Evolutionary conservation across 768 basidiomycete species (phyloP).

Genomic region (Russula virescens): DNA sequence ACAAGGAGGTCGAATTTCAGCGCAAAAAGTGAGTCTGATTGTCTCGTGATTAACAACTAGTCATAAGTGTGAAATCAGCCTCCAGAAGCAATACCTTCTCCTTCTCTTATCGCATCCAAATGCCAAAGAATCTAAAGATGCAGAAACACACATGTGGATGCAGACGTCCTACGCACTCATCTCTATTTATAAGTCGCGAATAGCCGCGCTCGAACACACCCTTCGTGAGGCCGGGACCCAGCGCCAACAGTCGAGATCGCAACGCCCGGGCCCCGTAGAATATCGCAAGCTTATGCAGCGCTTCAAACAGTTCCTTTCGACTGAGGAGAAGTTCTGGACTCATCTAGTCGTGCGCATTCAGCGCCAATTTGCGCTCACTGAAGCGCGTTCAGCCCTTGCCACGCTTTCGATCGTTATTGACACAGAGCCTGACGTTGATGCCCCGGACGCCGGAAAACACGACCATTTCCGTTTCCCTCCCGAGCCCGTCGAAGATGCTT

Average conservation of each 20-base stretch:
- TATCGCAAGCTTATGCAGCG: conserved; percentile 80
- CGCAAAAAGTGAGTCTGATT: conserved; percentile 66
- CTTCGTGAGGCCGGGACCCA: conserved; percentile 29
- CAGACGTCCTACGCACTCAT: conserved; percentile 87
- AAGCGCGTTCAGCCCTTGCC: conserved; percentile 52
- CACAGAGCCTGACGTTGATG: conserved; percentile 31
- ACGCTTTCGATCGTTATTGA: conserved; percentile 49
- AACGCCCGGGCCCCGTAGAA: conserved; percentile 63
- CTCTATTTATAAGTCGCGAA: conserved; percentile 69
- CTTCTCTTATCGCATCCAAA: conserved; percentile 65
- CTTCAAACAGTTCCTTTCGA: conserved; percentile 83
- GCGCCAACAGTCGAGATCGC: conserved; percentile 34
- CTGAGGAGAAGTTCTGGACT: conserved; percentile 91
- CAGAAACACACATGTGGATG: conserved; percentile 86
- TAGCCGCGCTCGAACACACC: conserved; percentile 53
- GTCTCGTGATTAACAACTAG: conserved; percentile 15
- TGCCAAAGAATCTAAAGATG: conserved; percentile 69
- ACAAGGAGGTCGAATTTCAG: conserved; percentile 79
- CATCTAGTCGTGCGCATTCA: conserved; percentile 71
- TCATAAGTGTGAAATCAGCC: conserved; percentile 36
- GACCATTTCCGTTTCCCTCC: conserved; percentile 62
- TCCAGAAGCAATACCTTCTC: conserved; percentile 64
- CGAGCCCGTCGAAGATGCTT: conserved; percentile 38
- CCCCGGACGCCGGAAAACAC: conserved; percentile 35
- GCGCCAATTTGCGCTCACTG: conserved; percentile 62